phyloP scores from a whole-genome alignment of 257 asterid species.

The Striga asiatica region DNA sequence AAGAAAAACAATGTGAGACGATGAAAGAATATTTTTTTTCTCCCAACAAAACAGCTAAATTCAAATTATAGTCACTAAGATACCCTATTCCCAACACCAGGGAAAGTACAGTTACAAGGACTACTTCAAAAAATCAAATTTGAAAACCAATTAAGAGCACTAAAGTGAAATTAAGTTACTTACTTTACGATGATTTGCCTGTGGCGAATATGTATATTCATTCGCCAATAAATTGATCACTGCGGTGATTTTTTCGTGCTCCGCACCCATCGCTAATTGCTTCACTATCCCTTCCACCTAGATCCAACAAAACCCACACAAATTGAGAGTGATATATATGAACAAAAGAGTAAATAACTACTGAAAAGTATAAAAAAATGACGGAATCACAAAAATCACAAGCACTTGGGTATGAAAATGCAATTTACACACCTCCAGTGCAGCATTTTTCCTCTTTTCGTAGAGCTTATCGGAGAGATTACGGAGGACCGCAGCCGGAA shows the following conservation, averaged over 20 bases:
- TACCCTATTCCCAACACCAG: not conserved
- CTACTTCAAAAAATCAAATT: not conserved
- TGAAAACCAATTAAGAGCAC: not conserved
- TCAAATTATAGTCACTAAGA: not conserved
- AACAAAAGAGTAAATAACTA: not conserved
- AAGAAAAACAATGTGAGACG: not conserved
- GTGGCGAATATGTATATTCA: constrained; percentile 76
- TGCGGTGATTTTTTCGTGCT: constrained; percentile 72
- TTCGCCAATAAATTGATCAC: constrained; percentile 68
- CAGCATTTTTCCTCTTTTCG: constrained; percentile 98
- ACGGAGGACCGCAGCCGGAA: constrained; percentile 87
- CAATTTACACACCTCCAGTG: constrained; percentile 60
- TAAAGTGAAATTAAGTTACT: constrained; percentile 8
- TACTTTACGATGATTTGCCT: constrained; percentile 89
- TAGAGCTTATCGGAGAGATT: constrained; percentile 93
- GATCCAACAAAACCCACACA: constrained; percentile 29
- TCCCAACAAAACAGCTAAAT: not conserved
- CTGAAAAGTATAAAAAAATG: not conserved
- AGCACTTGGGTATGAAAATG: not conserved
- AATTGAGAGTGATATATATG: not conserved
- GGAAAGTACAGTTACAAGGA: not conserved
- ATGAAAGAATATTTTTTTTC: constrained; percentile 4
- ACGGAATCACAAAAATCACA: not conserved
- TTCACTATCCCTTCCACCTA: constrained; percentile 97
- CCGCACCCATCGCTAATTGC: constrained; percentile 63